Base-by-base conservation (phyloP, 2,329 filamentous ascomycete species). In the Monosporascus cannonballus region DNA sequence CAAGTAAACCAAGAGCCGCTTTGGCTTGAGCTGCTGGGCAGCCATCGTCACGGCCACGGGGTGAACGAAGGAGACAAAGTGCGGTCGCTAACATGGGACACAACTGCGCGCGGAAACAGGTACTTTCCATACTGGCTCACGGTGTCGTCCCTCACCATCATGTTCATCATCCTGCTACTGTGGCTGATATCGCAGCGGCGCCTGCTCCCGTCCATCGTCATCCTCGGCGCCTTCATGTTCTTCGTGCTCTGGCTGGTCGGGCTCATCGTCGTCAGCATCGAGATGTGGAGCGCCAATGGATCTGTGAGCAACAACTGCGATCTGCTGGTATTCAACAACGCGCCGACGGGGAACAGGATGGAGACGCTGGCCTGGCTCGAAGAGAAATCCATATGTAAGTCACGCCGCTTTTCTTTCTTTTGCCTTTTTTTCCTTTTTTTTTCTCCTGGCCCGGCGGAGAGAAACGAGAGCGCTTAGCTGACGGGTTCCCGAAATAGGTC, bases 221-320 rank as follows among this genome's bases (percentile, higher is more conserved):
- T 84, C 71, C 77, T 87, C 20, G 83, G 83, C 53, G 78, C 78
- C 46, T 86, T 87, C 62, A 77, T 86, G 58, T 73, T 87, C 52
- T 86, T 87, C 55, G 74, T 87, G 2, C 70, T 87, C n/a, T 87
- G 83, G 83, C 71, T 86, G 38, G 81, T 85, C 37, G 84, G 84
- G 0, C 71, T 87, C 8, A 75, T 87, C 47, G 79, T 85, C 44
- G 72, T 83, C 6, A 76, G 76, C 17, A 78, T 86, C 51, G 76
- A 86, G 69, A 76, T 87, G 1, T 87, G 82, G 76, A 83, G 84
- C 0, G 78, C 81, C 1, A 61, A 67, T 3, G 81, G 80, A 8
- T 77, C 74, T 30, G 78, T 87, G n/a, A 81, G 76, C 63, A 72
- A 73, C 47, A 81, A 79, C 55, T 87, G 84, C 67, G 76, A 80